Percentiles rank a stretch among this genome's conserved stretches.
Conservation (phyloP, 805 yeast species). For the Kodamaea lidongshanica region DNA sequence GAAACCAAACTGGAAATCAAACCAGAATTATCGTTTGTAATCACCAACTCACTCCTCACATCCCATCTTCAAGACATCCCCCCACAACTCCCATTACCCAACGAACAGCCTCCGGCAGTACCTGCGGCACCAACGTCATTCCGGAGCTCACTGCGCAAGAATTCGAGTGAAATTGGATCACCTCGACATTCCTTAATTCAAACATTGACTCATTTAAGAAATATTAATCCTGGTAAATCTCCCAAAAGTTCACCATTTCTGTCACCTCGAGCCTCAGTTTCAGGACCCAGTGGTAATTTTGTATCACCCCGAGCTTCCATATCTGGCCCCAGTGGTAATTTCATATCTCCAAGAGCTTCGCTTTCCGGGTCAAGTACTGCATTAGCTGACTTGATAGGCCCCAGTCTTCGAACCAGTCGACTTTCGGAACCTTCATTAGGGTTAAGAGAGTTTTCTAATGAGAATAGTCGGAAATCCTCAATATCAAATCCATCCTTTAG, state of each 20-base stretch:
- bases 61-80: conserved; percentile 44
- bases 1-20: no score
- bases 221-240: conserved; percentile 29
- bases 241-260: conserved; percentile 35
- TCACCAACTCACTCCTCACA: conserved; percentile 21
- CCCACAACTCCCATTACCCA: conserved; percentile 52
- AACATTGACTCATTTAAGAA: conserved; percentile 35
- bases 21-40: conserved; percentile 16
- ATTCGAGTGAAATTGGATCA: conserved; percentile 31
- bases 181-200: conserved; percentile 38
- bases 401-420: no score
- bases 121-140: conserved; percentile 32
- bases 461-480: no score
- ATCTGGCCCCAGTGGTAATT: no score
- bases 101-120: conserved; percentile 42
- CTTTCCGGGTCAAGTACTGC: conserved; percentile 6
- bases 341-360: conserved; percentile 45
- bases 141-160: conserved; percentile 27
- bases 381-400: no score
- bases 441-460: no score
- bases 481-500: no score
- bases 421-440: no score
- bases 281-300: no score
- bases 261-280: conserved; percentile 44
- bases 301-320: no score